These are phyloP conservation scores for Musa itinerans DNA, from an alignment of 176 grass and related monocot species.

Conservation along the genomic window DNA sequence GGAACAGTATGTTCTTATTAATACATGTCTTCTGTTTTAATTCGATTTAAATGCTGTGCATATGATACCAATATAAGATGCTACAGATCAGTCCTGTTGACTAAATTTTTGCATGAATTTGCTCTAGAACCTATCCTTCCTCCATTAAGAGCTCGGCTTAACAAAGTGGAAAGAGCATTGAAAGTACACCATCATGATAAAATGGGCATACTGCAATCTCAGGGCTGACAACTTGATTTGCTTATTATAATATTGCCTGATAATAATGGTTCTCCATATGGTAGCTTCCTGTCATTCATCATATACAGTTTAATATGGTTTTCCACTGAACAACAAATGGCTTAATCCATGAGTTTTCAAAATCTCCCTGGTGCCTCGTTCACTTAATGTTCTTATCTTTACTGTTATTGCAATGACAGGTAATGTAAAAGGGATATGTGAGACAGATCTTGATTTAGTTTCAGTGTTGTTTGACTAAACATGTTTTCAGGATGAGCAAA, in stretches of 20 bases:
- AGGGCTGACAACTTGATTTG: conserved; percentile 58
- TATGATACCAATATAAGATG: background rate
- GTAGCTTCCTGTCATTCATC: conserved; percentile 32
- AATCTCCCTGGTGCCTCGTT: no score
- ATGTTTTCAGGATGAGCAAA: conserved; percentile 76
- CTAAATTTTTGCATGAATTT: conserved; percentile 38
- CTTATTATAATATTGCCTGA: conserved; percentile 86
- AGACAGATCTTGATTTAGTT: conserved; percentile 80
- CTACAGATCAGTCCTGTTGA: background rate
- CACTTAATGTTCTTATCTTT: background rate
- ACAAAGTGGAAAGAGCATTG: conserved; percentile 53
- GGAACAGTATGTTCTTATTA: conserved; percentile 53
- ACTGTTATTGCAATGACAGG: conserved; percentile 23
- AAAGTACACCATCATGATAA: conserved; percentile 55
- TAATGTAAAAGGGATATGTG: conserved; percentile 85
- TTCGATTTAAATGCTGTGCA: background rate
- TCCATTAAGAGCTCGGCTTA: conserved; percentile 34
- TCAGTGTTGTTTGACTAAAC: conserved; percentile 81
- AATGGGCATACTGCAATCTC: conserved; percentile 37
- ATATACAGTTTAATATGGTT: background rate
- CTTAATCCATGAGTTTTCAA: no score
- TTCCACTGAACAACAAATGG: no score
- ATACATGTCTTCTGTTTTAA: background rate
- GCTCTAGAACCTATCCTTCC: conserved; percentile 61
- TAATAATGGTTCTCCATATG: conserved; percentile 82